Percentiles rank a stretch among this genome's conserved stretches.
phyloP scores from a whole-genome alignment of 2,329 filamentous ascomycete genomes.

The Hirsutella minnesotensis region DNA sequence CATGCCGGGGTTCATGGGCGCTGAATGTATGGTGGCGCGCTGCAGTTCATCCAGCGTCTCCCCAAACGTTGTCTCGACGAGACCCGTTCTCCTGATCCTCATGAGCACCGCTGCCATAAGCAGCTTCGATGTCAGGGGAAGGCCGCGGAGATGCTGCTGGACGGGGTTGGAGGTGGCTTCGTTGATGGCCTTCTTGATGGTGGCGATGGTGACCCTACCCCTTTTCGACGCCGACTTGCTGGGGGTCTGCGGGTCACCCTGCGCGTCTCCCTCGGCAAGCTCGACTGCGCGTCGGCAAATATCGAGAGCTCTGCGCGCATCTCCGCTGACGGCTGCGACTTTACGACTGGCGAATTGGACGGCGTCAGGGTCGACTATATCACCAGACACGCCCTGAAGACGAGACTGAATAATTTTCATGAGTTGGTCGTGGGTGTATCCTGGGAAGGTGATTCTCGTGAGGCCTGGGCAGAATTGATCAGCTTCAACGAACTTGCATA shows the following conservation, averaged over 20 bases:
- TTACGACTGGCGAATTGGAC: conserved; percentile 94
- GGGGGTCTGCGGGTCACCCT: conserved; percentile 43
- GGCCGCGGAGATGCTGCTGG: conserved; percentile 73
- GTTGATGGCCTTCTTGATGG: conserved; percentile 86
- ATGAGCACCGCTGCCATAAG: conserved; percentile 74
- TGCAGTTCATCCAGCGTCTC: conserved; percentile 73
- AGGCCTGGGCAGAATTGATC: conserved; percentile 36
- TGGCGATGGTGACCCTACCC: conserved; percentile 73
- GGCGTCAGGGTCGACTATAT: conserved; percentile 85
- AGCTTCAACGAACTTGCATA: not conserved
- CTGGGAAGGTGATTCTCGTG: conserved; percentile 91
- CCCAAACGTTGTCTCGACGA: conserved; percentile 77
- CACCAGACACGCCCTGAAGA: conserved; percentile 73
- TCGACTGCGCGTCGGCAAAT: conserved; percentile 94
- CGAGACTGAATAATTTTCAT: conserved; percentile 97
- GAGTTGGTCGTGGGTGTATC: conserved; percentile 92
- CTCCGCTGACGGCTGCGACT: conserved; percentile 90
- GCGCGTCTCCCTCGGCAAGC: conserved; percentile 66
- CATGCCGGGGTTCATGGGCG: conserved; percentile 23
- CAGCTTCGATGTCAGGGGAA: conserved; percentile 74
- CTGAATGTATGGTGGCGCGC: conserved; percentile 22
- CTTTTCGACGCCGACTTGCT: conserved; percentile 36
- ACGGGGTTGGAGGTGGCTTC: conserved; percentile 89
- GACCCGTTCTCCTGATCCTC: conserved; percentile 67
- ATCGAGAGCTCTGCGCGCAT: conserved; percentile 82